phyloP scores from a whole-genome alignment of 306 rosid species.

The Benincasa hispida region DNA sequence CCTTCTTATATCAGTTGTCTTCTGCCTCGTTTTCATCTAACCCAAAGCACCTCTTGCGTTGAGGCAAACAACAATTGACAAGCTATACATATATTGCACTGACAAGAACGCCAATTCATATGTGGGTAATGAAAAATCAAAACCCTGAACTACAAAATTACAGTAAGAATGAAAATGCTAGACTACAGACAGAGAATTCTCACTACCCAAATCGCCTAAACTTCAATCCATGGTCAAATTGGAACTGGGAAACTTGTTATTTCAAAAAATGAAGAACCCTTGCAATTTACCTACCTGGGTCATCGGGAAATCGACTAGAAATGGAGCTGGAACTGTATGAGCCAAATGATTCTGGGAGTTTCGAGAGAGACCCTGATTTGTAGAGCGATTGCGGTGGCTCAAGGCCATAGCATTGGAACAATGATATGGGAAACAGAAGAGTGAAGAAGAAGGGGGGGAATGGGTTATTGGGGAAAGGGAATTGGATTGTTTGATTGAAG shows the following conservation, averaged over 20 bases:
- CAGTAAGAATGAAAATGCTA: not conserved
- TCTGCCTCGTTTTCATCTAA: conserved; percentile 16
- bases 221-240: not conserved
- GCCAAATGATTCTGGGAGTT: not conserved
- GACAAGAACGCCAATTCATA: conserved; percentile 20
- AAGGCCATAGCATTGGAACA: not conserved
- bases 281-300: conserved; percentile 50
- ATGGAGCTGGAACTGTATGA: not conserved
- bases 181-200: not conserved
- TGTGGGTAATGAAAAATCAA: not conserved
- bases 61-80: conserved; percentile 27
- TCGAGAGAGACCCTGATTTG: not conserved
- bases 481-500: not conserved
- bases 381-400: not conserved
- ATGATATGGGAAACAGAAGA: not conserved
- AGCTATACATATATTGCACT: conserved; percentile 18
- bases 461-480: not conserved
- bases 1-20: not conserved
- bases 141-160: conserved; percentile 9
- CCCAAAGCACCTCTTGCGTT: conserved; percentile 35
- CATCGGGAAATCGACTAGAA: conserved; percentile 19
- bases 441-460: not conserved
- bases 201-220: not conserved
- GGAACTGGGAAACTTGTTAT: conserved; percentile 2
- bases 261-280: conserved; percentile 11